Base-by-base conservation (phyloP, 2,329 filamentous ascomycete genomes). In the Ophiocordyceps australis region DNA sequence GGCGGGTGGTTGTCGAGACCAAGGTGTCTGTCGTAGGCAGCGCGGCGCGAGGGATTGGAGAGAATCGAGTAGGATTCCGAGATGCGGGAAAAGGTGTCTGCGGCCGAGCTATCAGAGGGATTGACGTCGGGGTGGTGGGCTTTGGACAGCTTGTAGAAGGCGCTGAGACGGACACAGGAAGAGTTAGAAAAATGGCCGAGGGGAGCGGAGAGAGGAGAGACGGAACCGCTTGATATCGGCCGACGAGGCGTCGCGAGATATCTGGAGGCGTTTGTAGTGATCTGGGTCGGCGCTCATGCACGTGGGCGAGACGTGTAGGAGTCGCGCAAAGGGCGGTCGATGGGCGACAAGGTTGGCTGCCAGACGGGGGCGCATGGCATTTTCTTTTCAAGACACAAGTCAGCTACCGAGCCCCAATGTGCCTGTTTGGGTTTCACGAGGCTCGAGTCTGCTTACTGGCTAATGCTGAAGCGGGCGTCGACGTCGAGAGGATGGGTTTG, bases 121-220 rank as follows among this genome's bases (percentile, higher is more conserved):
- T 95, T 91, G 46, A 74, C 72, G 61, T 98, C 89, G 1, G 89
- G 89, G 52, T 98, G 89, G 62, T 93, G 76, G 28, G 65, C 57
- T 54, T 94, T 92, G 43, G 83, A 93, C 47, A 95, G 78, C 32
- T 65, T 54, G 62, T 94, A 95, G 66, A 94, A 98, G 37, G 69
- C 69, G 41, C 67, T 74, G 30, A n/a, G n/a, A n/a, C n/a, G n/a
- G n/a, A n/a, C n/a, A n/a, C n/a, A n/a, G n/a, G n/a, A n/a, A n/a
- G n/a, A n/a, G n/a, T n/a, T n/a, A n/a, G n/a, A n/a, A n/a, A 14
- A 10, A 25, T 32, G 17, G 30, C 23, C 9, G 11, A 23, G 14
- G 20, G 17, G 21, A 25, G 13, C 23, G 24, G 26, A 22, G 26
- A 32, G 23, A 14, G 31, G 24, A 15, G n/a, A 24, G 22, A 12